Evolutionary conservation across 495 filamentous ascomycete species (phyloP).

Genomic region (Tuber aestivum): DNA sequence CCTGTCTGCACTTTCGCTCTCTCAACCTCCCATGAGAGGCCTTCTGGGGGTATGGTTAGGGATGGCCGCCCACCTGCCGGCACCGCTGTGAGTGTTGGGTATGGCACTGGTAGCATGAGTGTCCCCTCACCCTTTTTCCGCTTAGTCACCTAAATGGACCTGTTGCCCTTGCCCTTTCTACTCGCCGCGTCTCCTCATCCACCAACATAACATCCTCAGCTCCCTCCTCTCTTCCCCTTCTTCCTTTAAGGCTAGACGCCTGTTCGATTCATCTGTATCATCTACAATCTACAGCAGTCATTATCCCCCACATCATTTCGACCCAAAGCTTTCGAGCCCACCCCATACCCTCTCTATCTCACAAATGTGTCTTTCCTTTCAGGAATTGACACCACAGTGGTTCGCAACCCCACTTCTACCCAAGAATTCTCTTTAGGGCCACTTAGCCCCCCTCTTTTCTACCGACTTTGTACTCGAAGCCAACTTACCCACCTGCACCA

Average conservation of each 20-base stretch:
- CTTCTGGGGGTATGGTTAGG: background rate
- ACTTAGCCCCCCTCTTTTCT: slow-evolving; percentile 13
- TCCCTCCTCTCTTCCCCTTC: background rate
- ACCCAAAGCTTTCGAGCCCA: slow-evolving; percentile 9
- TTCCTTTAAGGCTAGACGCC: slow-evolving; percentile 9
- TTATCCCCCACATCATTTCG: slow-evolving; percentile 13
- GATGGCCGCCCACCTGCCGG: background rate
- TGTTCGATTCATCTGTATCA: background rate
- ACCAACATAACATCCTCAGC: background rate
- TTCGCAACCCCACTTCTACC: slow-evolving; percentile 35
- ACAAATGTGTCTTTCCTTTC: slow-evolving; percentile 37
- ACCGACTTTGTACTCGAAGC: slow-evolving; percentile 6
- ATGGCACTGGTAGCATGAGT: background rate
- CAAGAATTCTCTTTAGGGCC: slow-evolving; percentile 27
- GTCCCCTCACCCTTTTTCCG: background rate
- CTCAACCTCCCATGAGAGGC: background rate
- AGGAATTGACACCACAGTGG: slow-evolving; percentile 38
- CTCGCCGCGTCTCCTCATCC: background rate
- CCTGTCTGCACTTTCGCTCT: background rate
- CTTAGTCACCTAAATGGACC: background rate
- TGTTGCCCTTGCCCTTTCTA: background rate
- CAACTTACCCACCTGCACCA: slow-evolving; percentile 5
- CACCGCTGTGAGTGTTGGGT: background rate
- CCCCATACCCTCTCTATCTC: slow-evolving; percentile 15
- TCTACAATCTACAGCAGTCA: slow-evolving; percentile 14